Evolutionary conservation across 495 filamentous ascomycete species (phyloP).

Genomic region (Parachaetomium inaequale): DNA sequence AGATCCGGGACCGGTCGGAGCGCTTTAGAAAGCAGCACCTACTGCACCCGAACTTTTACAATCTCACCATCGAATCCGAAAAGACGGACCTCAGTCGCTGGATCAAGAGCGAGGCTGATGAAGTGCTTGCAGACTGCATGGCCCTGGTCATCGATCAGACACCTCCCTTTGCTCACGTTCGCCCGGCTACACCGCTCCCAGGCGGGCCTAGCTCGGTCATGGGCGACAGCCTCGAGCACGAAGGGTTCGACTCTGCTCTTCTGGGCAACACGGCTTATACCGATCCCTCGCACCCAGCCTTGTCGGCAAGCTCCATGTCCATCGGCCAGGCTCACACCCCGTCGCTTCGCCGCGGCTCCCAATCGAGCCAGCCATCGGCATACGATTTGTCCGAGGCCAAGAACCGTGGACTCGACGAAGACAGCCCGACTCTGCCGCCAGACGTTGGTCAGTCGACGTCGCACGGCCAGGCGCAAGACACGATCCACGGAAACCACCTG

Average conservation of each 20-base stretch:
- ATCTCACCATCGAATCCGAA: conserved; percentile 65
- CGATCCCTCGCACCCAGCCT: conserved; percentile 41
- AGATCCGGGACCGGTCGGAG: conserved; percentile 66
- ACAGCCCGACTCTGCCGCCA: conserved; percentile 57
- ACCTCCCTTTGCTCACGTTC: conserved; percentile 5
- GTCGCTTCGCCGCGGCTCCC: conserved; percentile 35
- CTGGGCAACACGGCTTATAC: conserved; percentile 35
- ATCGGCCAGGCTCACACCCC: conserved; percentile 29
- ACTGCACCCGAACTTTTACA: conserved; percentile 72
- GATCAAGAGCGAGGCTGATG: conserved; percentile 67
- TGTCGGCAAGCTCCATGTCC: conserved; percentile 37
- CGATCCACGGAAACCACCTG: conserved; percentile 51
- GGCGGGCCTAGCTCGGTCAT: neutral
- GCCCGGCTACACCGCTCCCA: conserved; percentile 5
- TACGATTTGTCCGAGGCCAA: conserved; percentile 42
- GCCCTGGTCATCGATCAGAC: conserved; percentile 40
- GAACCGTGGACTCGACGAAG: conserved; percentile 37
- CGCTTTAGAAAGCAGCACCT: conserved; percentile 62
- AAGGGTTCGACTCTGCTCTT: conserved; percentile 28
- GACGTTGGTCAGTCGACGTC: conserved; percentile 42
- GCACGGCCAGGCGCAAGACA: conserved; percentile 50
- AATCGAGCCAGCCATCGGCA: conserved; percentile 40
- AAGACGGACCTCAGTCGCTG: conserved; percentile 65
- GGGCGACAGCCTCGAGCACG: conserved; percentile 26
- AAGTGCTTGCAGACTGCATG: conserved; percentile 68